Evolutionary conservation across 2,329 filamentous ascomycete species (phyloP).

Genomic region (Verticillium zaregamsianum): DNA sequence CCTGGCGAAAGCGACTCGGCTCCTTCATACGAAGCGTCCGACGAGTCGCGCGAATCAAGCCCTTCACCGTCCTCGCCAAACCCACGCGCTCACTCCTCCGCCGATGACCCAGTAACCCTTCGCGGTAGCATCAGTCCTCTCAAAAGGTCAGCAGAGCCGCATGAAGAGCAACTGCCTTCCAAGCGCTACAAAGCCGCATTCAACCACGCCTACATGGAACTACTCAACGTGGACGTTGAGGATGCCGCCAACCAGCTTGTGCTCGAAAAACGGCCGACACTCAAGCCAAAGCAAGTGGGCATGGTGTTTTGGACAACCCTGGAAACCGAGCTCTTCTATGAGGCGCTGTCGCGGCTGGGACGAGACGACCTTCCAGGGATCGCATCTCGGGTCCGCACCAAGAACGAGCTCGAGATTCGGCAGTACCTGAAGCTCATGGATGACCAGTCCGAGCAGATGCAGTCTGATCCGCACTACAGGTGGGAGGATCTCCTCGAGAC

Average conservation of each 20-base stretch:
- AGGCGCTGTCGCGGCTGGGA: constrained; percentile 60
- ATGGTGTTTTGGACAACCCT: constrained; percentile 62
- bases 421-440: constrained; percentile 65
- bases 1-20: neutral
- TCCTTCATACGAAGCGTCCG: neutral
- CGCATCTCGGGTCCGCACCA: constrained; percentile 59
- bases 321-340: constrained; percentile 71
- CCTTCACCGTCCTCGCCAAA: neutral
- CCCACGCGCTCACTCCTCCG: neutral
- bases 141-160: neutral
- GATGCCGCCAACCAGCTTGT: constrained; percentile 39
- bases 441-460: constrained; percentile 13
- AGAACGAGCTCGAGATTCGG: constrained; percentile 69
- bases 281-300: constrained; percentile 44
- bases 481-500: constrained; percentile 33
- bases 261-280: constrained; percentile 19
- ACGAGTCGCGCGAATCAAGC: neutral
- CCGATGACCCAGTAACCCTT: neutral
- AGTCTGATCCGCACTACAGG: neutral
- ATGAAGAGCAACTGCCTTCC: constrained; percentile 23
- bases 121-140: neutral
- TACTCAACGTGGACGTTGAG: constrained; percentile 56
- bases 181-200: constrained; percentile 41
- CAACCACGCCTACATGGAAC: constrained; percentile 41
- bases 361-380: constrained; percentile 59